phyloP scores from a whole-genome alignment of 257 asterid genomes.

The Verbena officinalis region DNA sequence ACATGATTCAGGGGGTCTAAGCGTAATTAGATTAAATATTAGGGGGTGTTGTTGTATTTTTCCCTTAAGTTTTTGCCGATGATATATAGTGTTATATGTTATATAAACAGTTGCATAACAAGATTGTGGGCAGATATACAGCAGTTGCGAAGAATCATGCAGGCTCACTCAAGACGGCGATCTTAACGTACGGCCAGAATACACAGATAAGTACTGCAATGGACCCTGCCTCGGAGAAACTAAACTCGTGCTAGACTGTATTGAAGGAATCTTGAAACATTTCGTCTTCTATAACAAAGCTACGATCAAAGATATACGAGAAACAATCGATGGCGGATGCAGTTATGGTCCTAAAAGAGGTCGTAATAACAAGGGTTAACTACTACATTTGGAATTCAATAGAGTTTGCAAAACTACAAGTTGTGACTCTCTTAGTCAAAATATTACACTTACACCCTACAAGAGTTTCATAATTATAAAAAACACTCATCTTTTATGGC shows the following conservation, averaged over 20 bases:
- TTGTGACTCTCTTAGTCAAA: too few relatives aligned
- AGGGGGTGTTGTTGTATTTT: too few relatives aligned
- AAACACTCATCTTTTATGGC: too few relatives aligned
- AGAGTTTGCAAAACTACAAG: too few relatives aligned
- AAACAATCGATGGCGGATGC: conserved; percentile 53
- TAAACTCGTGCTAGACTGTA: conserved; percentile 50
- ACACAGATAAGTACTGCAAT: conserved; percentile 51
- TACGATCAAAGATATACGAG: conserved; percentile 40
- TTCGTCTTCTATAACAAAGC: conserved; percentile 58
- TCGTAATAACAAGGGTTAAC: not conserved
- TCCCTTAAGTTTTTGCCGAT: too few relatives aligned
- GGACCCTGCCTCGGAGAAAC: conserved; percentile 67
- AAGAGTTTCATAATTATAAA: too few relatives aligned
- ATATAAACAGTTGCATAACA: too few relatives aligned
- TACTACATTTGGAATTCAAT: too few relatives aligned
- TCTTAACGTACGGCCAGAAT: conserved; percentile 48
- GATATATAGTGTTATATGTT: too few relatives aligned
- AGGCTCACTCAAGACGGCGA: conserved; percentile 55
- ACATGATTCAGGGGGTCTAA: too few relatives aligned
- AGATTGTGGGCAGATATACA: conserved; percentile 49
- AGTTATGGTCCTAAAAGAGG: conserved; percentile 64
- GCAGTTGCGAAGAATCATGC: conserved; percentile 50
- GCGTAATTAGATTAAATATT: too few relatives aligned
- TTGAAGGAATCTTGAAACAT: conserved; percentile 33
- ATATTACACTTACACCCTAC: too few relatives aligned